Evolutionary conservation across 2,329 filamentous ascomycete genomes (phyloP).

Genomic region (Epichloe uncinata): DNA sequence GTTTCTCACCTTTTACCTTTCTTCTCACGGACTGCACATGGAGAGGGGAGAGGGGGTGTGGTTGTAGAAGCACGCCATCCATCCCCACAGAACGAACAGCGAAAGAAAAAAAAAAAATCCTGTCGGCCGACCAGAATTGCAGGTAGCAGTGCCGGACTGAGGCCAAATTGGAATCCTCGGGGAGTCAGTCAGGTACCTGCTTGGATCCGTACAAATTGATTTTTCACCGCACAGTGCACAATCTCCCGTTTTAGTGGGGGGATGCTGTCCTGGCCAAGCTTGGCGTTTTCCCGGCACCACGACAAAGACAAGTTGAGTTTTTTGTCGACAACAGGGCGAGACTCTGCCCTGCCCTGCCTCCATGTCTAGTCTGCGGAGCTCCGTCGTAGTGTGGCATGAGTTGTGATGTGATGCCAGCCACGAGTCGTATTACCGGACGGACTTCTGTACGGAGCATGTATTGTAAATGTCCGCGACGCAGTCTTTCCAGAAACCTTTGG

Average conservation of each 20-base stretch:
- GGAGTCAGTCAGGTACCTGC: neutral
- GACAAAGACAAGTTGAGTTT: neutral
- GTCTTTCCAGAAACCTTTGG: too few species aligned
- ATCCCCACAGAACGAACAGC: neutral
- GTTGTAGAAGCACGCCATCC: neutral
- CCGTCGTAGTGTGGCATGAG: too few species aligned
- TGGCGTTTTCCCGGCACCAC: neutral
- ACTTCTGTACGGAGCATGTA: too few species aligned
- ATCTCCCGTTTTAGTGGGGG: neutral
- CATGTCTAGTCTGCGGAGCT: too few species aligned
- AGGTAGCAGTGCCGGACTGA: neutral
- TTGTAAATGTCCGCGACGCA: too few species aligned
- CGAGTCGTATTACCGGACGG: too few species aligned
- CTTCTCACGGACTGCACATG: neutral
- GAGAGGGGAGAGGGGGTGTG: neutral
- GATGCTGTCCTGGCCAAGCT: neutral
- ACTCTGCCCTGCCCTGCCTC: too few species aligned
- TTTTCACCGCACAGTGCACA: neutral
- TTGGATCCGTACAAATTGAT: neutral
- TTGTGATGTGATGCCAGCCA: too few species aligned
- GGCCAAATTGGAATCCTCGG: neutral
- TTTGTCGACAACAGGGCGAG: too few species aligned
- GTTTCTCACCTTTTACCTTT: neutral
- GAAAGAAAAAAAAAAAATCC: neutral
- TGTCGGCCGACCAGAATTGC: neutral